phyloP scores from a whole-genome alignment of 306 rosid species.

The Parietaria judaica region DNA sequence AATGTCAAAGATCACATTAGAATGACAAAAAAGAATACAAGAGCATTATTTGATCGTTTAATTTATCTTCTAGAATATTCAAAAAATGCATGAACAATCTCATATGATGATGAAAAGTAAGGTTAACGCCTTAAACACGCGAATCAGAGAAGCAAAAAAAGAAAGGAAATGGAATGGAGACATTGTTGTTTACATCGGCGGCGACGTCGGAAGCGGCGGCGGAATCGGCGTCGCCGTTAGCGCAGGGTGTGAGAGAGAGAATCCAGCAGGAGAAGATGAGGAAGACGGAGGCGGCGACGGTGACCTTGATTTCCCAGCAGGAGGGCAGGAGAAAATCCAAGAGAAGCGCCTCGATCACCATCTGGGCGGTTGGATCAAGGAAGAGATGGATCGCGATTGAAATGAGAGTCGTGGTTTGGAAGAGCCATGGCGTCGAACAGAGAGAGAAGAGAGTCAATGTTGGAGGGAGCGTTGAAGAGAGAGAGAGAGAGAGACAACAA shows the following conservation, averaged over 20 bases:
- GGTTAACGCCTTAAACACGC: too few species aligned
- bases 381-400: background rate
- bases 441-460: conserved; percentile 38
- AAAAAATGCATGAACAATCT: too few species aligned
- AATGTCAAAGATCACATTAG: too few species aligned
- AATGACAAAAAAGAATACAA: conserved; percentile 20
- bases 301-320: conserved; percentile 75
- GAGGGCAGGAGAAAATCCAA: conserved; percentile 64
- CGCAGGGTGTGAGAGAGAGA: conserved; percentile 38
- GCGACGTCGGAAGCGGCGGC: conserved; percentile 25
- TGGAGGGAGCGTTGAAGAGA: conserved; percentile 62
- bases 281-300: conserved; percentile 62
- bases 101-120: background rate
- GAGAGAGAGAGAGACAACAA: conserved; percentile 5
- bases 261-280: conserved; percentile 55
- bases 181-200: conserved; percentile 51
- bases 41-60: too few species aligned
- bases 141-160: background rate
- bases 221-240: conserved; percentile 27
- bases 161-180: conserved; percentile 11
- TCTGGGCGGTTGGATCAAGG: conserved; percentile 11
- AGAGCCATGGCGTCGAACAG: conserved; percentile 27
- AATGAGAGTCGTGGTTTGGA: conserved; percentile 18
- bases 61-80: too few species aligned
- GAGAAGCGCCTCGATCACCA: conserved; percentile 41